Base-by-base conservation (phyloP, 306 rosid species). In the Prunus mume region DNA sequence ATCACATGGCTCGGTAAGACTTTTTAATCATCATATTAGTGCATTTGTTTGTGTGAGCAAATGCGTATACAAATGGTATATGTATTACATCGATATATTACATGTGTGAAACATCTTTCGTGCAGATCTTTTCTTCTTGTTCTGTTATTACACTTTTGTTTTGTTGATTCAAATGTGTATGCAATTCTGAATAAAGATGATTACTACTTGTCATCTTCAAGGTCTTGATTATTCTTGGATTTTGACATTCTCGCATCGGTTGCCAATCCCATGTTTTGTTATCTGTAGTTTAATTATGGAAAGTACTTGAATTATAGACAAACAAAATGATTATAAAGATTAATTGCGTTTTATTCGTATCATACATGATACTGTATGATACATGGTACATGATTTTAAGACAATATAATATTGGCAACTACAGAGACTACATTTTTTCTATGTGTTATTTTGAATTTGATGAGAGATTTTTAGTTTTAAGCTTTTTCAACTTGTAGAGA, bases 1-100 rank as follows among this genome's bases (percentile, higher is more conserved):
- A 78, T 77, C 89, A 78, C 82, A 76, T 71, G 86, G 83, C 63
- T 78, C 84, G 54, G 98, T 92, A 75, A 87, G 90, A 66, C 79
- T 63, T 73, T 60, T 34, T 55, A 20, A 22, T 32, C 19, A 18
- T 43, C 11, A 22, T 38, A 34, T 58, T 61, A 25, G 38, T 61
- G 41, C 41, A 58, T 24, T 58, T 58, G 30, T 58, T 58, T 55
- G 60, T 19, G 60, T 3, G 13, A 57, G 63, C 12, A 57, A 22
- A 57, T 22, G 63, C 30, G 0, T 57, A 9, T 57, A 57, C 14
- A n/a, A 6, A 55, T n/a, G n/a, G 17, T n/a, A 55, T 55, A 19
- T 34, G 38, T 34, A 34, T 34, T 34, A 34, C 5, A 5, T 34
- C 2, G 7, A 34, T 34, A 34, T 34, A 34, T 5, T 34, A 34